Evolutionary conservation across 192 early-diverging fungal genomes (phyloP), one percentile per base, ranked within the genome.

Genomic region (Backusella morwellensis): DNA sequence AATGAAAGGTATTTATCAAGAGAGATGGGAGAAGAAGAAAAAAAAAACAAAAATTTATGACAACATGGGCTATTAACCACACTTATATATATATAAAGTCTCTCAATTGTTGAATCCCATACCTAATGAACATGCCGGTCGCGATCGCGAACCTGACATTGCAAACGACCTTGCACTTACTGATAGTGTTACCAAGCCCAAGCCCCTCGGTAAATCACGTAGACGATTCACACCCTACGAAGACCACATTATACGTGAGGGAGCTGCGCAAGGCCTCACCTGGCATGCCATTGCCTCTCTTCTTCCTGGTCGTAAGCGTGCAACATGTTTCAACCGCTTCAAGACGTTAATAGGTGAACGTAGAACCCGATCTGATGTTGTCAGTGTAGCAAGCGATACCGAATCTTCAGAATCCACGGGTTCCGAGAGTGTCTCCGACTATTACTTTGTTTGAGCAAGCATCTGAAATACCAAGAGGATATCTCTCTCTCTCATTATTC

Each of bases 281-380:
- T 82, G 80, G 80, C 66, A 74, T 15, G 73, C 78, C 34, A 82
- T 82, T 38, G 78, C 80, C 1, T 73, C 32, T 23, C 70, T 52
- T 21, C 50, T 82, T 50, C 73, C 73, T 26, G 73, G 75, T 23
- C 80, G 80, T 36, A 82, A 82, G 54, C 72, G 80, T 29, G 80
- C 80, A 3, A 82, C 80, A 26, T 82, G 80, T 32, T 82, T 76
- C 38, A 82, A 82, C 68, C 73, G 80, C 41, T 82, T 75, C 38
- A 23, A 74, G 41, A 82, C 80, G 0, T 26, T 82, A 14, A 74
- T 72, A 67, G 80, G 80, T 7, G 75, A 72, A 34, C 80, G 80
- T 41, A 82, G 75, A 68, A 72, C 80, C 15, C 76, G 77, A 32
- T 75, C 75, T 4, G 14, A 50, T 41, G 29, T 15, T 44, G 11